Evolutionary conservation across 305 asterid genomes (phyloP).

Genomic region (Coffea humblotiana): DNA sequence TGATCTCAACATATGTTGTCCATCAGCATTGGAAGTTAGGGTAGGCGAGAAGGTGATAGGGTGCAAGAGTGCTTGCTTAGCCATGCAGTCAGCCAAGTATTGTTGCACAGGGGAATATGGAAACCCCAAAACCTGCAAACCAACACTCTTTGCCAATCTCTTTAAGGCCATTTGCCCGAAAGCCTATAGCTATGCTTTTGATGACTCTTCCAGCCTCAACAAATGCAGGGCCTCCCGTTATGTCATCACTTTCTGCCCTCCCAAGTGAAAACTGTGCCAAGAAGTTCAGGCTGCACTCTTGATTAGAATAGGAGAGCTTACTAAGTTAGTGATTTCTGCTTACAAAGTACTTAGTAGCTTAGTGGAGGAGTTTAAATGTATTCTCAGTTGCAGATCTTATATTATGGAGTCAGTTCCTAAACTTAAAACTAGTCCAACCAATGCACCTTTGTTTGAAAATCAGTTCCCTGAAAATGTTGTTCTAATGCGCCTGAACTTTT

Average conservation of each 20-base stretch:
- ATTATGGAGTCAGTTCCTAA: not conserved
- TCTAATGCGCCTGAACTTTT: not conserved
- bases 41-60: slow-evolving; percentile 71
- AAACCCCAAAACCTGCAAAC: slow-evolving; percentile 63
- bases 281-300: not conserved
- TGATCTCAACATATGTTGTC: slow-evolving; percentile 76
- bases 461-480: not conserved
- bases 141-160: slow-evolving; percentile 65
- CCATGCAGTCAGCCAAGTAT: slow-evolving; percentile 75
- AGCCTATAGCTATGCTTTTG: slow-evolving; percentile 84
- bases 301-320: not conserved
- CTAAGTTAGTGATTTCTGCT: not conserved
- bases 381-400: not conserved
- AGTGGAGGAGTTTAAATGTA: not conserved
- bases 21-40: slow-evolving; percentile 73
- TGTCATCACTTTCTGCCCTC: slow-evolving; percentile 86
- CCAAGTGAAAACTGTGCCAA: slow-evolving; percentile 24
- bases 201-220: slow-evolving; percentile 79
- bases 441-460: not conserved
- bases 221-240: slow-evolving; percentile 77
- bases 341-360: not conserved
- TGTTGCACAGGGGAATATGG: slow-evolving; percentile 83
- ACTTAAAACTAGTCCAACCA: not conserved
- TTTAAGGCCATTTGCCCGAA: slow-evolving; percentile 87
- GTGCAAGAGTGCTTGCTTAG: slow-evolving; percentile 89